Evolutionary conservation across 2,329 filamentous ascomycete genomes (phyloP), one percentile per base, ranked within the genome.

Genomic region (Colletotrichum theobromicola): DNA sequence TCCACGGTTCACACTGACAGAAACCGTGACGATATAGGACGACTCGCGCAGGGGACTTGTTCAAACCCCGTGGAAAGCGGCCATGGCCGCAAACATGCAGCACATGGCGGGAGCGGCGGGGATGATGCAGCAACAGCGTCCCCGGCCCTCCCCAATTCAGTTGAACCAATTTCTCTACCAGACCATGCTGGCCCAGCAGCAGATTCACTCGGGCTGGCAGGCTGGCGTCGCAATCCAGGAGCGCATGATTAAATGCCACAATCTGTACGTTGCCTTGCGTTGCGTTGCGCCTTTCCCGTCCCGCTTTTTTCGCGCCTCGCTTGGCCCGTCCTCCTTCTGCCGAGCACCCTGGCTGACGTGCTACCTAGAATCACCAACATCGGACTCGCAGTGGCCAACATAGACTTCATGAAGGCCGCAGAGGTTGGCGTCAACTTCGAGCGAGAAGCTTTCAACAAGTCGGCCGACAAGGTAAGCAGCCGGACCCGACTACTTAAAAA

Each of bases 41-140:
- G 35, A 61, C 66, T 37, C 42, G 35, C 35, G 68, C 30, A 67
- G 62, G 53, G 57, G 53, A 72, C 61, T 75, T 76, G 65, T 76
- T 68, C 60, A 24, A 76, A 74, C 32, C 75, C 73, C 65, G 72
- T 77, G 67, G 66, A 74, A 75, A 77, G 87, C 87, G 85, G 88
- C 87, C 83, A 91, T 92, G 90, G 89, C 90, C 85, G 89, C 87
- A 80, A 91, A 90, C 78, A 88, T 91, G 84, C 87, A 88, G 82
- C 89, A 90, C 79, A 90, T 91, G 88, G 85, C 83, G 80, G 84
- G 83, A 75, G 84, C 83, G 77, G 85, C 84, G 81, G 84, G 84
- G 73, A 86, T 88, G 82, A 84, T 87, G 81, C 84, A 80, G 76
- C 85, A 85, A 71, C 81, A 81, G 60, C 80, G 81, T 53, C 81